Evolutionary conservation across 1,284 basidiomycete genomes (phyloP), one percentile per base, ranked within the genome.

Genomic region (Golubevia pallescens): DNA sequence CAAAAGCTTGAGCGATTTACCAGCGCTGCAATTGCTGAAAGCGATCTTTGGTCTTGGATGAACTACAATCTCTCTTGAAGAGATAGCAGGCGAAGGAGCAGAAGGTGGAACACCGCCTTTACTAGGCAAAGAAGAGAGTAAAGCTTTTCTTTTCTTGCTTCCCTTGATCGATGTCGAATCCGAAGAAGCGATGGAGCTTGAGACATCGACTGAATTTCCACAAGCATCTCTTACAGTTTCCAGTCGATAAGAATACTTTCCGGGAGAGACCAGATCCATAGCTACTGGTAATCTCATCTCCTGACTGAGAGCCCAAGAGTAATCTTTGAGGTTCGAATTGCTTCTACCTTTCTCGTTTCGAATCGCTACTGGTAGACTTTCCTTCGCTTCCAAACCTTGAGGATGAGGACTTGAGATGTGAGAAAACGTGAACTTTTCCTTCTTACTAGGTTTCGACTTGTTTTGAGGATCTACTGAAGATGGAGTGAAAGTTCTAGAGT

Each of bases 11-110:
- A 91, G 88, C 0, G 94, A 92, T 34, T 89, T 88, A 24, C 91
- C 91, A 32, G 90, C 90, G 34, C 90, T 89, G 82, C 94, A 95
- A 42, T 89, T 87, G 56, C 88, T 88, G 88, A 97, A 95, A 0
- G 90, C 90, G 52, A 93, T 88, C 0, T 88, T 88, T 0, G 94
- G 92, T 21, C 91, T 90, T n/a, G 90, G 89, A 58, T 97, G 88
- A 38, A 97, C 91, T 6, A 90, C 87, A 63, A 94, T 89, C 0
- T 90, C 89, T 23, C 92, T 89, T 16, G 88, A 89, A 0, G 78
- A 70, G 0, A 73, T 66, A 24, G 67, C 63, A 7, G 73, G 76
- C 16, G 75, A 62, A 0, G 84, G 84, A 4, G 42, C 42, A 63
- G 84, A 80, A 13, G 88, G 34, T 5, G 34, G 34, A 38, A 38